These are phyloP conservation scores for Massospora cicadina DNA, from an alignment of 371 early-diverging fungal genomes.

Conservation along the genomic window DNA sequence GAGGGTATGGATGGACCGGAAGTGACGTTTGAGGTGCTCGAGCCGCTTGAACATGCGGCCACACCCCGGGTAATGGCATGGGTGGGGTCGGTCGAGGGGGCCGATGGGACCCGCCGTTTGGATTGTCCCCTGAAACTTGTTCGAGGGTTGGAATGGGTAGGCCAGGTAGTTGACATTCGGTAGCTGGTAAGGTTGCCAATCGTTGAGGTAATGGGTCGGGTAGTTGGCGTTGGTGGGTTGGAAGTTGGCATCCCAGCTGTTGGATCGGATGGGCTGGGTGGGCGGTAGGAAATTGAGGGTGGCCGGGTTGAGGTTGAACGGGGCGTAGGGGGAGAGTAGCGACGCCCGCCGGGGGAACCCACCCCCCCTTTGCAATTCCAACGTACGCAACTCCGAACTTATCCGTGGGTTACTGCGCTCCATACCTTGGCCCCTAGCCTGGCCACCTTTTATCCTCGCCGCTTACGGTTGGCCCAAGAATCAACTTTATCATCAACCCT, in stretches of 20 bases:
- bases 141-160: not conserved
- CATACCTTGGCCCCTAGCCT: not conserved
- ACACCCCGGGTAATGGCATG: constrained; percentile 30
- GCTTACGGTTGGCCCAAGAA: not conserved
- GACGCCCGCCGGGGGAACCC: not conserved
- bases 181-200: not conserved
- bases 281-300: not conserved
- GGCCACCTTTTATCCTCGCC: not conserved
- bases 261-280: not conserved
- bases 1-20: constrained; percentile 40
- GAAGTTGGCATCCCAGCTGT: not conserved
- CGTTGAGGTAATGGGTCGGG: not conserved
- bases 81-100: constrained; percentile 6
- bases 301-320: not conserved
- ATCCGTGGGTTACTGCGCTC: not conserved
- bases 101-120: not conserved
- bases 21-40: constrained; percentile 45
- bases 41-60: constrained; percentile 42
- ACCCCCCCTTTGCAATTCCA: not conserved
- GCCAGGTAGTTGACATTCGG: not conserved
- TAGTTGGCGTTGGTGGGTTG: not conserved
- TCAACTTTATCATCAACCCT: not conserved
- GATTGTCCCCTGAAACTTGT: not conserved
- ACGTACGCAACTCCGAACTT: not conserved
- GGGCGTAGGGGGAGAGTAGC: not conserved